Percentiles rank a stretch among this genome's conserved stretches.
Evolutionary conservation across 768 basidiomycete genomes (phyloP).

Genomic region (Amanita exitialis): DNA sequence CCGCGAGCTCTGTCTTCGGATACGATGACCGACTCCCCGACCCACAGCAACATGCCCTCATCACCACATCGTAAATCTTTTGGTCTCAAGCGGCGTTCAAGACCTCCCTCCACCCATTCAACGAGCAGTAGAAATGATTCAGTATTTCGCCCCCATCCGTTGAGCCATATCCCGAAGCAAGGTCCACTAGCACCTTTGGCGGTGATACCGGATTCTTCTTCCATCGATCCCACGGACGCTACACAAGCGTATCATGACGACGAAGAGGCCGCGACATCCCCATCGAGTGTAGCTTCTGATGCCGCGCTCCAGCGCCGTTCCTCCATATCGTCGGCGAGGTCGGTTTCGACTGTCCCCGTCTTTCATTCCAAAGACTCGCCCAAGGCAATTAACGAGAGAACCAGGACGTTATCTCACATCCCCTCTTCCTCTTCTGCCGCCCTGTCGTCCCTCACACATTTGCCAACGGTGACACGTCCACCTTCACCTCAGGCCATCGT

Average conservation of each 20-base stretch:
- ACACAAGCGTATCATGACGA: constrained; percentile 13
- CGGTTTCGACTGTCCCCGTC: constrained; percentile 47
- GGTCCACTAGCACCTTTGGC: constrained; percentile 51
- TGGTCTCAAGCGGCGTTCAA: constrained; percentile 32
- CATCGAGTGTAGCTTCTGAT: constrained; percentile 21
- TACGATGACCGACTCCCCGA: neutral
- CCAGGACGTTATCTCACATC: constrained; percentile 48
- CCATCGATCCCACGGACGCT: constrained; percentile 30
- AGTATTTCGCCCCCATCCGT: constrained; percentile 58
- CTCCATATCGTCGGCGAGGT: constrained; percentile 33
- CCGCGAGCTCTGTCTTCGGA: neutral
- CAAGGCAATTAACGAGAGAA: constrained; percentile 27
- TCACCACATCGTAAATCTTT: constrained; percentile 20
- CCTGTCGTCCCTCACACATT: constrained; percentile 44
- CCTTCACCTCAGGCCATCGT: constrained; percentile 40
- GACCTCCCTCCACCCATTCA: constrained; percentile 59
- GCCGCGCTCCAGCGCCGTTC: constrained; percentile 23
- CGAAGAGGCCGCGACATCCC: constrained; percentile 22
- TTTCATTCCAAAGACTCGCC: neutral
- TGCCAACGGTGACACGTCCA: constrained; percentile 37
- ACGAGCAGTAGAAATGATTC: constrained; percentile 23
- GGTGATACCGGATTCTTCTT: constrained; percentile 40
- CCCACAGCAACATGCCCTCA: neutral
- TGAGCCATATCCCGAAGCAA: constrained; percentile 38
- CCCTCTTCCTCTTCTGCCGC: constrained; percentile 46